A percentile compares a stretch with the other conserved stretches of the same genome.
Evolutionary conservation across 192 early-diverging fungal genomes (phyloP).

Genomic region (Mycoemilia scoparia): DNA sequence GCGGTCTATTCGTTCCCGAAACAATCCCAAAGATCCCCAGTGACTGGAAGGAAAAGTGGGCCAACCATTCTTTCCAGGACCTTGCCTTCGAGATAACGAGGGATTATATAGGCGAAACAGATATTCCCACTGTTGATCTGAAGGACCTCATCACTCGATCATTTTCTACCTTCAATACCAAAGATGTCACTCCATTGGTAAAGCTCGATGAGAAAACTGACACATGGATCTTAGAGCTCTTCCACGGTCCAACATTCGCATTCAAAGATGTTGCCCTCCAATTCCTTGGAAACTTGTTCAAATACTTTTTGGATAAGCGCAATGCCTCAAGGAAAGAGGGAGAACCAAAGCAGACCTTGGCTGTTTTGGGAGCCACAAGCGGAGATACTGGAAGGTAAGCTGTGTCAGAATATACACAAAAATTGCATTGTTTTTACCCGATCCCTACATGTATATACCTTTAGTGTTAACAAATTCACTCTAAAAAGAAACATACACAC

Average conservation of each 20-base stretch:
- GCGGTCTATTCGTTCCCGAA: conserved; percentile 85
- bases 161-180: conserved; percentile 58
- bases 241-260: conserved; percentile 94
- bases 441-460: too few species aligned
- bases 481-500: too few species aligned
- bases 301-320: conserved; percentile 80
- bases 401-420: conserved; percentile 25
- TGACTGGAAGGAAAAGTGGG: conserved; percentile 57
- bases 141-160: conserved; percentile 43
- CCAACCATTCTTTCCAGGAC: conserved; percentile 49
- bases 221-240: conserved; percentile 62
- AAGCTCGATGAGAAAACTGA: conserved; percentile 4
- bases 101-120: conserved; percentile 56
- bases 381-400: conserved; percentile 97
- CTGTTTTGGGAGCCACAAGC: conserved; percentile 87
- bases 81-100: conserved; percentile 75
- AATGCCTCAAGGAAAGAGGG: conserved; percentile 13
- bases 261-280: conserved; percentile 98
- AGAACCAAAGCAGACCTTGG: conserved; percentile 34
- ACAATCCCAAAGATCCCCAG: conserved; percentile 50
- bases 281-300: conserved; percentile 91
- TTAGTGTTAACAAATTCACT: too few species aligned
- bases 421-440: neutral
- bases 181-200: conserved; percentile 65
- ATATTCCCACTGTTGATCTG: conserved; percentile 62